phyloP scores from a whole-genome alignment of 345 rosid genomes.

The Ceriops decandra region DNA sequence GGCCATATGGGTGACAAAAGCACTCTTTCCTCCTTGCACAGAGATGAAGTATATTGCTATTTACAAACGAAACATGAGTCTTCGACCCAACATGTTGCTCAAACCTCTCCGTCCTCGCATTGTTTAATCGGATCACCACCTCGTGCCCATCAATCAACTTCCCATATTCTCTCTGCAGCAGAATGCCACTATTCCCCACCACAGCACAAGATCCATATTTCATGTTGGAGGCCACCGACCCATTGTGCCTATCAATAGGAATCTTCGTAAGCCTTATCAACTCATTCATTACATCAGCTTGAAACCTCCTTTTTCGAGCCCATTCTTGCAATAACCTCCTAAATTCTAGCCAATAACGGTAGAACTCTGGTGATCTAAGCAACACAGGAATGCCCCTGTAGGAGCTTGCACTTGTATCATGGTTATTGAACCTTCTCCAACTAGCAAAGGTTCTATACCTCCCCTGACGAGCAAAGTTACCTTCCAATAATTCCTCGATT shows the following conservation, averaged over 20 bases:
- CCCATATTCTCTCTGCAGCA: constrained; percentile 54
- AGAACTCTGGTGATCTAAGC: constrained; percentile 53
- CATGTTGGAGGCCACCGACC: constrained; percentile 27
- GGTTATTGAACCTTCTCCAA: constrained; percentile 43
- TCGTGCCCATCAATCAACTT: constrained; percentile 73
- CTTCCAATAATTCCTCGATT: constrained; percentile 60
- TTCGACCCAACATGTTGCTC: constrained; percentile 65
- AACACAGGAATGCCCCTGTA: constrained; percentile 32
- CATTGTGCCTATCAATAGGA: constrained; percentile 51
- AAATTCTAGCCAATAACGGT: constrained; percentile 70
- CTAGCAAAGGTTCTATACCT: constrained; percentile 44
- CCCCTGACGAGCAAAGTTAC: constrained; percentile 42
- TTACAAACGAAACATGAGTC: constrained; percentile 71
- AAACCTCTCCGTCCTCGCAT: constrained; percentile 54
- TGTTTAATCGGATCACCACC: constrained; percentile 79
- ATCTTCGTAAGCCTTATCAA: constrained; percentile 53
- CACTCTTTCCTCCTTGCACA: constrained; percentile 66
- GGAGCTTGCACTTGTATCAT: constrained; percentile 24
- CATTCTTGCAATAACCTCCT: constrained; percentile 56
- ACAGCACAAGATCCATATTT: constrained; percentile 78
- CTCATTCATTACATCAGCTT: constrained; percentile 59
- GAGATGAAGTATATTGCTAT: constrained; percentile 77
- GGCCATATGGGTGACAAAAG: constrained; percentile 81
- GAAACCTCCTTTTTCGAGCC: constrained; percentile 50
- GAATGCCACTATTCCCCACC: constrained; percentile 87